Conservation (phyloP, 257 asterid species). For the Scutellaria galericulata region DNA sequence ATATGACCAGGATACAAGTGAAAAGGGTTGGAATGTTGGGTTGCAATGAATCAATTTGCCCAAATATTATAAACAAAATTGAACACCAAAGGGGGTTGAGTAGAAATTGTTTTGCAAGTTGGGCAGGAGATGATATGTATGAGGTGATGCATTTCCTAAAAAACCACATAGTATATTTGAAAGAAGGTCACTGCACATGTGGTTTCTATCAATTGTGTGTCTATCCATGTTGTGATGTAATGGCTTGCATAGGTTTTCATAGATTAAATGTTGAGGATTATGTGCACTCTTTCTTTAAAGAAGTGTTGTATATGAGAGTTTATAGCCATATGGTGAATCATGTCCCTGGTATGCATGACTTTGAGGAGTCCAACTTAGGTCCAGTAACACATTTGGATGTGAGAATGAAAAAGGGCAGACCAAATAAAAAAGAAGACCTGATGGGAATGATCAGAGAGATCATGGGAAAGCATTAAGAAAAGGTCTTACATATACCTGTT, state of each 20-base stretch:
- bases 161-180: not conserved
- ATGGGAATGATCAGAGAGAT: not conserved
- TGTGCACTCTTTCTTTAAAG: too few species aligned
- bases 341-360: not conserved
- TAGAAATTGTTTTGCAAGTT: not conserved
- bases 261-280: not conserved
- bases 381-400: not conserved
- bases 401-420: not conserved
- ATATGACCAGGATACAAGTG: too few species aligned
- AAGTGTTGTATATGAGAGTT: not conserved
- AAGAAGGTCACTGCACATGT: not conserved
- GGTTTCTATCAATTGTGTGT: not conserved
- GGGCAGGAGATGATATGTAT: not conserved
- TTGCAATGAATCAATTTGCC: too few species aligned
- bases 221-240: not conserved
- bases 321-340: not conserved
- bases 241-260: not conserved
- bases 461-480: too few species aligned
- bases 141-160: not conserved
- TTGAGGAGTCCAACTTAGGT: not conserved
- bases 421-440: not conserved
- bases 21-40: too few species aligned
- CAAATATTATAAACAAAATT: too few species aligned
- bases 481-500: too few species aligned
- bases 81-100: too few species aligned